Evolutionary conservation across 23 red algal species (phyloP), one percentile per base, ranked within the genome.

Genomic region (Chondrus crispus): DNA sequence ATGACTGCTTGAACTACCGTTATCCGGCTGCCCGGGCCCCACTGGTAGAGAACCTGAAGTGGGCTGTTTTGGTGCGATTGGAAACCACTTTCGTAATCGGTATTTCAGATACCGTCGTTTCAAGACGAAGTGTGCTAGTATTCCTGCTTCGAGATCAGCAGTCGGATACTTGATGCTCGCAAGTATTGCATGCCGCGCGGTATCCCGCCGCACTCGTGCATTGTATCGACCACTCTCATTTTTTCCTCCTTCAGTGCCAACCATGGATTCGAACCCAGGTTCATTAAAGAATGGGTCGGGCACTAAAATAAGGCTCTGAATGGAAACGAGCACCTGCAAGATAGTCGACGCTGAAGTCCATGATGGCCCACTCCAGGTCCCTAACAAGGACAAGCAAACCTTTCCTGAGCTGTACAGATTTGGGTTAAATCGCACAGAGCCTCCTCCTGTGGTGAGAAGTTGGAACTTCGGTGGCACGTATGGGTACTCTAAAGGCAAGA

Each of bases 251-350:
- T 41, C 29, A 18, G 94, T 92, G 9, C 87, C 94, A 29, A 91
- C 88, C 37, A 51, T 29, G 20, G 37, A 44, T 55, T 96, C 94
- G 51, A 84, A 96, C 29, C 94, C 94, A 16, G 94, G 82, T 54
- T 96, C 94, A 45, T 96, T 96, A 50, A 92, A 96, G 68, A 85
- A 96, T 7, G 94, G 94, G 32, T 96, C 82, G 49, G 77, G 40
- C 9, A 88, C 85, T 32, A 96, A 77, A 32, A 96, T 89, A 42
- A 96, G 87, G 54, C 80, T 82, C 82, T 96, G 94, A 40, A 96
- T 91, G 16, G 85, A 90, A 74, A 96, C 82, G 39, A 96, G 60
- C 12, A 96, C 94, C 58, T 89, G 87, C 42, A 96, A 80, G 63
- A 96, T 84, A 10, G 82, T 96, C 39, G 94, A 96, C n/a, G 94